Percentiles rank a stretch among this genome's conserved stretches.
phyloP scores from a whole-genome alignment of 2,329 filamentous ascomycete genomes.

The Apiospora arundinis region DNA sequence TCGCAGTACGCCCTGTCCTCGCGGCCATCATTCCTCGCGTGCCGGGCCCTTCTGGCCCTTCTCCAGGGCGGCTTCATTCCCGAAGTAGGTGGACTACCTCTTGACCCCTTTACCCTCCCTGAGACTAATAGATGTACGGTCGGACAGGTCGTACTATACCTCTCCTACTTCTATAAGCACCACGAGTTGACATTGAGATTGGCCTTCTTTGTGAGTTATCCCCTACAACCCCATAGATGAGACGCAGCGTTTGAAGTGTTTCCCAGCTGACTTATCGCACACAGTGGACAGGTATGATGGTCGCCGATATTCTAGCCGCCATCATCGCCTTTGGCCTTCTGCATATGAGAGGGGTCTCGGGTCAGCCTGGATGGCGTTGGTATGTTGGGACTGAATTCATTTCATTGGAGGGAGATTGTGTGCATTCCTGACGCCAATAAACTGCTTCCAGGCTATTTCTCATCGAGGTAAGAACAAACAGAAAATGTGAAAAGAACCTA shows the following conservation, averaged over 20 bases:
- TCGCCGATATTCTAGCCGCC: conserved; percentile 7
- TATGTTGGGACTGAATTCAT: background rate
- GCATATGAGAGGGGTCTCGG: conserved; percentile 45
- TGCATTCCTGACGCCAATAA: background rate
- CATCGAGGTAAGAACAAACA: conserved; percentile 53
- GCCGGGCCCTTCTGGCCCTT: conserved; percentile 22
- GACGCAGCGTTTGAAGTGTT: too few relatives aligned
- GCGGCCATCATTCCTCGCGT: conserved; percentile 28
- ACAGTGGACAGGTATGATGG: conserved; percentile 9
- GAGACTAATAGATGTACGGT: conserved; percentile 25
- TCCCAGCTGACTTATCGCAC: background rate
- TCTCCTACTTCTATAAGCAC: conserved; percentile 43
- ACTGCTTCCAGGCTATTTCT: conserved; percentile 48
- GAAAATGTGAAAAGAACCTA: too few relatives aligned
- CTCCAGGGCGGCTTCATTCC: conserved; percentile 43
- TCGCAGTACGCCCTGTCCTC: conserved; percentile 37
- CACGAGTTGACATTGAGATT: background rate
- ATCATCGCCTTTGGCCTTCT: conserved; percentile 44
- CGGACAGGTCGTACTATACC: conserved; percentile 38
- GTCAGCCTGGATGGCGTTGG: conserved; percentile 51
- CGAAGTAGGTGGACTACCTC: background rate
- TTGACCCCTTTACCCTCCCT: background rate
- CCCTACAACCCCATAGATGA: conserved; percentile 36
- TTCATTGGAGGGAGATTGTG: background rate
- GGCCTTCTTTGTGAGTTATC: background rate